Base-by-base conservation (phyloP, 2,329 filamentous ascomycete species). In the Stagonosporopsis rhizophila region DNA sequence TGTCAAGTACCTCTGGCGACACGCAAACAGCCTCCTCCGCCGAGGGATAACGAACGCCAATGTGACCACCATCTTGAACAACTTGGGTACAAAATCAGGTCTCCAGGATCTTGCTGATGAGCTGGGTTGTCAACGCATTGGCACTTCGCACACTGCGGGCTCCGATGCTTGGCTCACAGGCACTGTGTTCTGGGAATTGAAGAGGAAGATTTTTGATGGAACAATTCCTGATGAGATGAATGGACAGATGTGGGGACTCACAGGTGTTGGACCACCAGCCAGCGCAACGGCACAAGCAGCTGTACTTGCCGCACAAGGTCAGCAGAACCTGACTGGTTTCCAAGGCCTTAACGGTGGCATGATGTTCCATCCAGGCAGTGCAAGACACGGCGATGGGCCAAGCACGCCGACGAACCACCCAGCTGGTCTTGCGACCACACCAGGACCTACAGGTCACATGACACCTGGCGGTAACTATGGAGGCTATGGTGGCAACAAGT, bases 1-100 rank as follows among this genome's bases (percentile, higher is more conserved):
- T 73, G 95, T 99, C 66, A 99, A 99, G 79, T 96, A 95, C 75
- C 85, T 99, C 37, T 94, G 97, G 86, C 96, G 96, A 74, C 88
- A 92, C 69, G 92, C 92, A 79, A 72, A 89, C 86, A 71, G 80
- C 79, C 66, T 87, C 82, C 64, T 87, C 84, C 8, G 88, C 85
- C 42, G 78, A 23, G 73, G 75, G 49, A 75, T 75, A 27, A 73
- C 74, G 15, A 72, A 71, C 30, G 71, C 72, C 15, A 66, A 70
- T 53, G 89, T 87, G 15, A 81, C 84, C 22, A 89, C 92, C 70
- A 89, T 96, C 55, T 81, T 98, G 59, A 87, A 89, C 62, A 91
- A 91, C 65, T 89, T 96, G 52, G 93, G 95, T 69, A 88, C 91
- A 67, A 97, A 97, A 75, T 94, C 91, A 1, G 92, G 92, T 2